Evolutionary conservation across 306 rosid species (phyloP), one percentile per base, ranked within the genome.

Genomic region (Cotoneaster glaucophyllus): DNA sequence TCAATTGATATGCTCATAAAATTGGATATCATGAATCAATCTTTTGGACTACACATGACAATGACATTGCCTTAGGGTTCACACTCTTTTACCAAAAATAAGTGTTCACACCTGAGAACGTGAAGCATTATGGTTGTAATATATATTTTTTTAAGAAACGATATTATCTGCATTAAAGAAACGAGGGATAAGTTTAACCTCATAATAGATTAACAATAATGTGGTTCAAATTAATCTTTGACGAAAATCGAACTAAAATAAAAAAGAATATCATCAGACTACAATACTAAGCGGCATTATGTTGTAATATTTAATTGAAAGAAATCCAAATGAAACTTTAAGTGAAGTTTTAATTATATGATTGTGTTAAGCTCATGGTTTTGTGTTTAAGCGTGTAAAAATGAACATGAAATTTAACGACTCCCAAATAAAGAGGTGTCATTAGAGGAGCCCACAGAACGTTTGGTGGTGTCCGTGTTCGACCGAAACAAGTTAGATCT

Each of bases 401-500:
- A 11, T 21, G 13, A 57, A 57, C 62, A 11, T 8, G 62, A 57
- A 57, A 57, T 57, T 56, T 57, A 22, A 8, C 5, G 3, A 56
- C 11, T 56, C 13, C 8, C 14, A 1, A 56, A 56, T 8, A 56
- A n/a, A n/a, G 26, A 3, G 5, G 2, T n/a, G 58, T 53, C 58
- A 34, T 39, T 56, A 24, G 13, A n/a, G 4, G 18, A 6, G 44
- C 11, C 59, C 67, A 19, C 65, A 31, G 43, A 41, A 48, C 11
- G 21, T 56, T 37, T 22, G 25, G 17, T 29, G 68, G 32, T 56
- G 41, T 37, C 26, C 21, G 15, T 45, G 4, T 9, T 3, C 34
- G 32, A 76, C 80, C 67, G 57, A 32, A 56, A 56, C 21, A 56
- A 67, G 32, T 76, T 67, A 4, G 80, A 2, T 41, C 41, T 5